Base-by-base conservation (phyloP, 805 yeast genomes). In the Monosporozyma aquatica region DNA sequence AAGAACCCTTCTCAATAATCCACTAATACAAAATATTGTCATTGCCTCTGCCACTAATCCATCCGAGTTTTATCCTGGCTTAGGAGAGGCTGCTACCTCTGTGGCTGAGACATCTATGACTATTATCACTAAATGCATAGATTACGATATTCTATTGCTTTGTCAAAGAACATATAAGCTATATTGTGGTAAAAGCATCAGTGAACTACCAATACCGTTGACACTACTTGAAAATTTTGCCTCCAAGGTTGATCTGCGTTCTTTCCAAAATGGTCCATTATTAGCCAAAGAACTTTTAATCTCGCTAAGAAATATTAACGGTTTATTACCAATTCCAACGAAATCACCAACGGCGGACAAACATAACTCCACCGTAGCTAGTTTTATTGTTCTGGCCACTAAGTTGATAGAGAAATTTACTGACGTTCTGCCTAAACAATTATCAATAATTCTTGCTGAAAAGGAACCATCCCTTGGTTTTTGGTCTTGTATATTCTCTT, bases 401-500 rank as follows among this genome's bases (percentile, higher is more conserved):
- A 55, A 58, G 14, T 54, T 70, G 25, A 54, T 72, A 18, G 53
- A 58, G n/a, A 67, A 62, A 42, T 62, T 71, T 34, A 54, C 67
- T 14, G 75, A 71, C 43, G 56, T 67, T 37, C 63, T 65, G 11
- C 57, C 68, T 1, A 48, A 53, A 9, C 60, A 62, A 37, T 52
- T 70, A 35, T 64, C 67, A 27, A 45, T 51, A 24, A 60, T 76
- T n/a, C 51, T 78, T 5, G 50, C 57, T 0, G 63, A 69, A 46
- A 52, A 61, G n/a, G 58, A 62, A 2, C 71, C 78, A 4, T 66
- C 81, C 38, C 56, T 59, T n/a, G 82, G 89, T 0, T 70, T 83
- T 43, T 82, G 94, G 85, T 71, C 87, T 1, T 78, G 85, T 55
- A 64, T 85, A 2, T 75, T 86, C 42, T 76, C 89, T 0, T 76